Base-by-base conservation (phyloP, 139 green algal species). In the Chlorella vulgaris region DNA sequence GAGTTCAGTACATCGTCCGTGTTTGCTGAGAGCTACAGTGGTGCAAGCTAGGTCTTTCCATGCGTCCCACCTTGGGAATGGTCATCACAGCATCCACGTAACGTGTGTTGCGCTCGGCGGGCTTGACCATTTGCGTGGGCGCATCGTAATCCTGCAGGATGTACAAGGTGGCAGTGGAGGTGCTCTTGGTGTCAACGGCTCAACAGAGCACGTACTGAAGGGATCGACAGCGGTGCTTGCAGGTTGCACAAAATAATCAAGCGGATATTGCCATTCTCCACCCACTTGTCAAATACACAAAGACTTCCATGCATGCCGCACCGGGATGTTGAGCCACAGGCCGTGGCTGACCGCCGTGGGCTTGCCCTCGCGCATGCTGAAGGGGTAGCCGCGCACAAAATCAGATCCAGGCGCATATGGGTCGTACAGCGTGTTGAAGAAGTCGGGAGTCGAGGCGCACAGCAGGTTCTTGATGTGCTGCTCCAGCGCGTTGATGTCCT, bases 121-220 rank as follows among this genome's bases (percentile, higher is more conserved):
- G 96, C 92, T 99, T 99, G 26, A 98, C 96, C 92, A 99, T 95
- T 89, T 99, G 93, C 3, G 96, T 99, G 55, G 96, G 96, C 3
- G 96, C 96, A 78, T 99, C 96, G 69, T 99, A 99, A 91, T 99
- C 96, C n/a, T n/a, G n/a, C n/a, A n/a, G n/a, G n/a, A n/a, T n/a
- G n/a, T n/a, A n/a, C n/a, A n/a, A n/a, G n/a, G n/a, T n/a, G n/a
- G n/a, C n/a, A n/a, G n/a, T n/a, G n/a, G n/a, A n/a, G n/a, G n/a
- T n/a, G n/a, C n/a, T n/a, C n/a, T n/a, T n/a, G n/a, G n/a, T n/a
- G n/a, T n/a, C n/a, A n/a, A n/a, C n/a, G n/a, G n/a, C n/a, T n/a
- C n/a, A n/a, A n/a, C n/a, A n/a, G n/a, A n/a, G n/a, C n/a, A n/a
- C n/a, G n/a, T n/a, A n/a, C n/a, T n/a, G n/a, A n/a, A n/a, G n/a